phyloP scores from a whole-genome alignment of 768 basidiomycete genomes.

The Leccinellum rugosiceps region DNA sequence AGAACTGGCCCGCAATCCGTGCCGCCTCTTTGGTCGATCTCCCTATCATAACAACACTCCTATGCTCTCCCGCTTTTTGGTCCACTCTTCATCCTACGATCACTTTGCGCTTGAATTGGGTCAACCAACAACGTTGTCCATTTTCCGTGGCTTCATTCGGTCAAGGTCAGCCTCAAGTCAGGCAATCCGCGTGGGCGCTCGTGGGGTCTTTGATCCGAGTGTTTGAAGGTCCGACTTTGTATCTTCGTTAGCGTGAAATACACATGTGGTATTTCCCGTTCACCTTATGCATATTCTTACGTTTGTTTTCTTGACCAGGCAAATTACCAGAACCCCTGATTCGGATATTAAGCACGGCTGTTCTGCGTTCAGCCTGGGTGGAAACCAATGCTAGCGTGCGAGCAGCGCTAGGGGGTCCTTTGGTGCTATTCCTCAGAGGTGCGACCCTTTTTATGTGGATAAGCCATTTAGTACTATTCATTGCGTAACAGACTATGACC shows the following conservation, averaged over 20 bases:
- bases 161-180: conserved; percentile 63
- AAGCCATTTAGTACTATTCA: not conserved
- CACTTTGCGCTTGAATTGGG: conserved; percentile 30
- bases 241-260: not conserved
- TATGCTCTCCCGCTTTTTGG: conserved; percentile 52
- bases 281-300: not conserved
- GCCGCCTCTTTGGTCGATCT: conserved; percentile 1
- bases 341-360: conserved; percentile 49
- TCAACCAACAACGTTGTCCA: conserved; percentile 32
- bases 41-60: not conserved
- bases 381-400: conserved; percentile 74
- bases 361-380: conserved; percentile 66
- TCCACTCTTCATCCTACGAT: conserved; percentile 50
- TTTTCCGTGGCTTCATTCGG: conserved; percentile 41
- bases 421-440: conserved; percentile 75
- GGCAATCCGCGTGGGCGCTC: conserved; percentile 70
- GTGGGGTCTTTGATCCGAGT: conserved; percentile 39
- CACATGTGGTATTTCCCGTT: not conserved
- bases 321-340: conserved; percentile 32
- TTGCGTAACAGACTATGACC: conserved; percentile 50
- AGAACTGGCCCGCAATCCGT: conserved; percentile 12
- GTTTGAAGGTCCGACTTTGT: conserved; percentile 41
- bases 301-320: conserved; percentile 15
- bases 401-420: conserved; percentile 61
- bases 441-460: not conserved